phyloP scores from a whole-genome alignment of 2,329 filamentous ascomycete species.

The Penicillium sumatraense region DNA sequence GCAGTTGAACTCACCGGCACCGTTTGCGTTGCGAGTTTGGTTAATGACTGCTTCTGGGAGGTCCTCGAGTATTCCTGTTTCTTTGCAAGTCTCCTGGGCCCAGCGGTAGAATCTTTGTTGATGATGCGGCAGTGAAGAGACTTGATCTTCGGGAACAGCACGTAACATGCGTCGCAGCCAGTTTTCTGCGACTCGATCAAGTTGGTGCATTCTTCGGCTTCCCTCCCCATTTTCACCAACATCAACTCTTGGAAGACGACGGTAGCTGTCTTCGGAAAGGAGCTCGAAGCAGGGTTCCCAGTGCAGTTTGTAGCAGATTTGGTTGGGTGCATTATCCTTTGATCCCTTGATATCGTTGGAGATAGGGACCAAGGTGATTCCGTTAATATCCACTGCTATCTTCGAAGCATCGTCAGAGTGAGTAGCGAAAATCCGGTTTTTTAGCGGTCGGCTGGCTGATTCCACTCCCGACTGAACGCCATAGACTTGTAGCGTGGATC shows the following conservation, averaged over 20 bases:
- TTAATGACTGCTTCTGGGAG: slow-evolving; percentile 12
- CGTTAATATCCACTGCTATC: slow-evolving; percentile 18
- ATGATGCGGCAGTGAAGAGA: slow-evolving; percentile 11
- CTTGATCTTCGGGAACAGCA: slow-evolving; percentile 15
- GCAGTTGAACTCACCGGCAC: slow-evolving; percentile 18
- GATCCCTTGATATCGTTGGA: slow-evolving; percentile 21
- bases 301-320: slow-evolving; percentile 25
- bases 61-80: background rate
- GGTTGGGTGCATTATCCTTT: slow-evolving; percentile 13
- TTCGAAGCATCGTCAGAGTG: slow-evolving; percentile 10
- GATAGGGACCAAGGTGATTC: slow-evolving; percentile 19
- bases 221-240: slow-evolving; percentile 11
- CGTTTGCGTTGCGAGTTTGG: slow-evolving; percentile 13
- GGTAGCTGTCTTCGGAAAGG: slow-evolving; percentile 21
- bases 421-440: slow-evolving; percentile 22
- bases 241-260: slow-evolving; percentile 15
- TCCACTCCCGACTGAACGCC: slow-evolving; percentile 9
- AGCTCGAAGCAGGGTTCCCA: slow-evolving; percentile 28
- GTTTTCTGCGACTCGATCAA: slow-evolving; percentile 21
- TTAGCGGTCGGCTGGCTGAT: slow-evolving; percentile 13
- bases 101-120: slow-evolving; percentile 26
- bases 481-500: slow-evolving; percentile 17
- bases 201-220: slow-evolving; percentile 13
- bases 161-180: slow-evolving; percentile 17
- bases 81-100: slow-evolving; percentile 20